These are phyloP conservation scores for Entrophospora sp. DNA, from an alignment of 192 early-diverging fungal species.

Conservation along the genomic window DNA sequence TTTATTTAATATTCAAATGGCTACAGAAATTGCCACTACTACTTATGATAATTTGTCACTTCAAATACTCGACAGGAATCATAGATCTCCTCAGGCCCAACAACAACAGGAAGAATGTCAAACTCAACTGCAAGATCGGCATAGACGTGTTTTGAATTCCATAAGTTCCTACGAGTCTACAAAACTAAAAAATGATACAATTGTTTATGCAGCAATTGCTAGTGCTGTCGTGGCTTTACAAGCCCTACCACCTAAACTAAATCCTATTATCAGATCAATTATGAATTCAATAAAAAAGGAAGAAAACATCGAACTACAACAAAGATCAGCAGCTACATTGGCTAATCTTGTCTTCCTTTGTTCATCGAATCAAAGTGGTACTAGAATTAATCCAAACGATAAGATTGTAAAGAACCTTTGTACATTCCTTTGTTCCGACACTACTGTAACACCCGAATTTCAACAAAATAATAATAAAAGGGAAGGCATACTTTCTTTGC, in stretches of 20 bases:
- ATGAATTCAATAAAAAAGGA: constrained; percentile 63
- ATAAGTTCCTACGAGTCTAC: constrained; percentile 56
- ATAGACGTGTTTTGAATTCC: constrained; percentile 51
- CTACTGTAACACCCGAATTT: constrained; percentile 55
- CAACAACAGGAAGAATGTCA: neutral
- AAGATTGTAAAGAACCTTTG: constrained; percentile 86
- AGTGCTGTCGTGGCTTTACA: constrained; percentile 73
- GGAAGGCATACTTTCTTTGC: constrained; percentile 43
- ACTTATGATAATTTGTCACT: constrained; percentile 37
- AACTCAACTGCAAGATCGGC: constrained; percentile 43
- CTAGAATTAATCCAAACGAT: constrained; percentile 52
- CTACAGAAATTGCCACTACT: constrained; percentile 34
- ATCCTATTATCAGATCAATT: constrained; percentile 72
- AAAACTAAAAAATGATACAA: constrained; percentile 55
- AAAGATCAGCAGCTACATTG: constrained; percentile 43
- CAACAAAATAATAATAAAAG: constrained; percentile 36
- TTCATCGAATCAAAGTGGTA: constrained; percentile 30
- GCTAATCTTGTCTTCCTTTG: constrained; percentile 44
- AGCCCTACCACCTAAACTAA: constrained; percentile 70
- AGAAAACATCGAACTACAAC: constrained; percentile 49
- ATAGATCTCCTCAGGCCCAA: constrained; percentile 27
- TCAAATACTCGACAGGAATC: constrained; percentile 27
- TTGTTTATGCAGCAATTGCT: constrained; percentile 66
- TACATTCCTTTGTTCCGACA: constrained; percentile 77
- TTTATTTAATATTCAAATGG: constrained; percentile 51